These are phyloP conservation scores for Alternaria consortialis DNA, from an alignment of 2,329 filamentous ascomycete species.

Conservation along the genomic window DNA sequence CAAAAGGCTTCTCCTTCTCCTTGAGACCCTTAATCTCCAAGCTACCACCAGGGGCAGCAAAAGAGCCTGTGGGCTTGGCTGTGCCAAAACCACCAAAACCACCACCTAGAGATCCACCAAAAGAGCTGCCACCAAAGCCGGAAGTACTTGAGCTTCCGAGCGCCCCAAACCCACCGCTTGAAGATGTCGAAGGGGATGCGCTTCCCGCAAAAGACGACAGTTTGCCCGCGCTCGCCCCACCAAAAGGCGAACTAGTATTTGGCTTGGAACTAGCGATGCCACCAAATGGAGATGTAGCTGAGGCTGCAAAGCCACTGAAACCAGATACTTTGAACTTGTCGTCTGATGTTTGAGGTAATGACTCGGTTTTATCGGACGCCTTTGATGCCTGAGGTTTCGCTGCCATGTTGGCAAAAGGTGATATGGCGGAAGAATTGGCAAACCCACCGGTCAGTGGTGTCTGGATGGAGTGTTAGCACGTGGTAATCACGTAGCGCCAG, in stretches of 20 bases:
- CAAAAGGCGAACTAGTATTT: conserved; percentile 50
- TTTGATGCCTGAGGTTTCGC: conserved; percentile 46
- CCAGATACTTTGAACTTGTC: conserved; percentile 62
- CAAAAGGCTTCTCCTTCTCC: conserved; percentile 76
- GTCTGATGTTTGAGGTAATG: conserved; percentile 51
- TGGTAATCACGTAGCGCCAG: not conserved
- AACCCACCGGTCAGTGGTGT: conserved; percentile 54
- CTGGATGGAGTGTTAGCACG: conserved; percentile 27
- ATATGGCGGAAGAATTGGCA: conserved; percentile 56
- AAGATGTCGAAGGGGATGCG: conserved; percentile 24
- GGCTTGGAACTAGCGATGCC: conserved; percentile 27
- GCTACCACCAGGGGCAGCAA: conserved; percentile 68
- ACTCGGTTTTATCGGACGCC: conserved; percentile 24
- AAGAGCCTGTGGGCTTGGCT: conserved; percentile 65
- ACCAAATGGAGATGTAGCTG: conserved; percentile 50
- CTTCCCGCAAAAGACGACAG: conserved; percentile 39
- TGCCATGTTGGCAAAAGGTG: conserved; percentile 59
- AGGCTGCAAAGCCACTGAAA: conserved; percentile 55
- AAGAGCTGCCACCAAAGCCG: conserved; percentile 48
- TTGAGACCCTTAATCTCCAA: conserved; percentile 57
- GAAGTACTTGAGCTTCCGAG: conserved; percentile 46
- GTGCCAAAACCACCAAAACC: conserved; percentile 41
- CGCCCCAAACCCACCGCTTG: conserved; percentile 45
- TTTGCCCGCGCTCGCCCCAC: conserved; percentile 36
- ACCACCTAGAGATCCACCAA: conserved; percentile 54